Evolutionary conservation across 2,329 filamentous ascomycete species (phyloP), one percentile per base, ranked within the genome.

Genomic region (Orbilia blumenaviensis): DNA sequence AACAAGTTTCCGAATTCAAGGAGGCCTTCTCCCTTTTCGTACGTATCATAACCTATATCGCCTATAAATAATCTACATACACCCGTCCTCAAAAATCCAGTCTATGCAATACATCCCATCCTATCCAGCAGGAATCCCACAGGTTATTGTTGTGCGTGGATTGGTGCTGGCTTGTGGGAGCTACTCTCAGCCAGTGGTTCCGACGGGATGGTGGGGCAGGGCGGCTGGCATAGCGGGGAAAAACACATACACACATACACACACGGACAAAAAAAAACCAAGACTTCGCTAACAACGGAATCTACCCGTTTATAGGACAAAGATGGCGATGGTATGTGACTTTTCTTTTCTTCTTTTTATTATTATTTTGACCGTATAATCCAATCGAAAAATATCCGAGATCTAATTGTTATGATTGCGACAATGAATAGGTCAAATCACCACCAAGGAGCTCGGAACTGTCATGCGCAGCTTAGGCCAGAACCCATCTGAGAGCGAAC

Each of bases 1-100:
- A 99, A 87, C 95, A 99, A 89, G 95, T 99, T 84, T 98, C 95
- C 84, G 95, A 99, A 88, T 99, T 98, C 89, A 99, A 98, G 92
- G 95, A 99, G 88, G 95, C 95, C 67, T 99, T 99, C 87, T 99
- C 95, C 84, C 92, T 99, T 80, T 99, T 99, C 86, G 95, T 99
- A 91, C 91, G 95, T 90, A 66, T 41, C 68, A 76, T 48, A 46
- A 41, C n/a, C n/a, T n/a, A n/a, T n/a, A 38, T 38, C 27, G 44
- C 23, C 23, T 7, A 50, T 29, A 7, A 10, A 8, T n/a, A 9
- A 3, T 41, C 14, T n/a, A 41, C 7, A 50, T 34, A 21, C 16
- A 14, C 41, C 41, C 38, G 12, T 12, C 38, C 38, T 16, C 7
- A 12, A 34, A 8, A 34, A 34, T 8, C 32, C 6, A 34, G 32